Base-by-base conservation (phyloP, 1,284 basidiomycete genomes). In the Wolfiporia cocos region DNA sequence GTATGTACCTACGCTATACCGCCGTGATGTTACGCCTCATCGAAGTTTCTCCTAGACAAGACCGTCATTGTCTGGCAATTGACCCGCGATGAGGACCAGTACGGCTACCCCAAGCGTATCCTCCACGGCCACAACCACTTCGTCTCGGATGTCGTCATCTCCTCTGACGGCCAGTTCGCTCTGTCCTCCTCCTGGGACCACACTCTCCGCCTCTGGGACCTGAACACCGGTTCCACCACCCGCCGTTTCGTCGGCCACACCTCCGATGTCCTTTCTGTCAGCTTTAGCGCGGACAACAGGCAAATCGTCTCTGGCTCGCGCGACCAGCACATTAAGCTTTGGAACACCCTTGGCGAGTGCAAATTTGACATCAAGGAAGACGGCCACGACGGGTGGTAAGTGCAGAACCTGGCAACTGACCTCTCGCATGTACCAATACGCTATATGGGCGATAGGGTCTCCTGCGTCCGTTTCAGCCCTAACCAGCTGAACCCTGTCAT, bases 291-390 rank as follows among this genome's bases (percentile, higher is more conserved):
- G 51, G 93, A 95, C 71, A 96, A 96, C 83, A 77, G 92, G 64
- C 95, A 99, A 70, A 99, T 99, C 65, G 96, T 99, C 55, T 97
- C 93, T 48, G 96, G 93, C 46, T 94, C 92, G 51, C 89, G 96
- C 57, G 96, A 99, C 81, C 79, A 78, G 66, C 87, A 88, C 42
- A 99, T 99, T 79, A 99, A 99, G 72, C 89, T 99, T 62, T 99
- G 96, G 96, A 99, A 99, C 77, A 99, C 96, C 52, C 86, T 99
- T 53, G 96, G 96, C 64, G 96, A 99, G 73, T 99, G 96, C 81
- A 99, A 99, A 71, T 99, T 93, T 69, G 92, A 98, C 70, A 99
- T 99, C 71, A 92, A 92, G 73, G 95, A 99, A 59, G 96, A 99
- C 58, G 93, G 95, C 54, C 96, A 97, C 75, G 73, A 81, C 45